Evolutionary conservation across 192 early-diverging fungal genomes (phyloP), one percentile per base, ranked within the genome.

Genomic region (Gigaspora rosea): DNA sequence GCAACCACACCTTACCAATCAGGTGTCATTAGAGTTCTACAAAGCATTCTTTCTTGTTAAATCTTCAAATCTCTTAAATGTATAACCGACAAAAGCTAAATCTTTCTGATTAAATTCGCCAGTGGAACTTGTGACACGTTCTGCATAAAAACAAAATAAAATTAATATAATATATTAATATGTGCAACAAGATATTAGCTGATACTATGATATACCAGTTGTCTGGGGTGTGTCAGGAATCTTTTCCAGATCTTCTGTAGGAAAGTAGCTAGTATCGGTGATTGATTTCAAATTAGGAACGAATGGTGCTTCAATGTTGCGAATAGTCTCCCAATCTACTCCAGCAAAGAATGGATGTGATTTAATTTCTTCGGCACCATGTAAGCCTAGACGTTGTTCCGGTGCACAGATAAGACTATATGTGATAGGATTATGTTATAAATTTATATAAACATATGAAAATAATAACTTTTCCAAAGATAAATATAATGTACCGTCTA

Each of bases 181-280:
- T 15, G 52, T 4, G 18, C 4, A 56, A 56, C 12, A 56, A 56
- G 12, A 12, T 18, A 18, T 18, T 56, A 56, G 12, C 4, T 4
- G 52, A 18, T n/a, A 56, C 27, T 56, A 56, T 56, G 52, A 51
- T 22, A 15, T 46, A 76, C 75, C 75, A 33, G 35, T 49, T 27
- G 36, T 57, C 22, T 56, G 75, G 1, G 83, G 83, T 32, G 82
- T 79, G 46, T 89, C 85, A 5, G 92, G 88, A 78, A 90, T 90
- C 80, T 92, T 86, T 72, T 93, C 92, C 41, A 98, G 82, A 78
- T 99, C 96, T 74, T 99, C 97, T 0, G 90, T 94, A 0, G 96
- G 95, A 84, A 99, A 99, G 84, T 99, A 97, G 41, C 94, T 94
- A 8, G 97, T 99, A 80, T 99, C 98, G 16, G 97, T 99, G 72